Evolutionary conservation across 768 basidiomycete species (phyloP).

Genomic region (Leccinum broughii): DNA sequence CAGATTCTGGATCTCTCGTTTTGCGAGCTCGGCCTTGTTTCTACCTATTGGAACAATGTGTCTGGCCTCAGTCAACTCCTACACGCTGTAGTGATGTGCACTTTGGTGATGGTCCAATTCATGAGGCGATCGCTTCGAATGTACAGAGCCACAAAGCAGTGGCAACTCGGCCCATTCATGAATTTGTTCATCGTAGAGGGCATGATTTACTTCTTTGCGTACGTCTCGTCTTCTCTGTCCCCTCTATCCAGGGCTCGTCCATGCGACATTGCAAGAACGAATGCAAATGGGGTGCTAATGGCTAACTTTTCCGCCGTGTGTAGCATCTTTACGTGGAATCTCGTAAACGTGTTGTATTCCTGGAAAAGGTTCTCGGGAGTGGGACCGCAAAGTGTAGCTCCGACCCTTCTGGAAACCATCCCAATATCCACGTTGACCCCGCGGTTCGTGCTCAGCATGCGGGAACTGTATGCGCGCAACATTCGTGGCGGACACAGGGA

Average conservation of each 20-base stretch:
- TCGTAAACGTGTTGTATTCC: background rate
- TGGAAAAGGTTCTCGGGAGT: background rate
- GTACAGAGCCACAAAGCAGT: background rate
- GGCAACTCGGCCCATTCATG: background rate
- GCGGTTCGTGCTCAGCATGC: background rate
- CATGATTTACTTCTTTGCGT: constrained; percentile 8
- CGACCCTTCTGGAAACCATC: background rate
- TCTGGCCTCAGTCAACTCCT: background rate
- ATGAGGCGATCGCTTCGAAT: background rate
- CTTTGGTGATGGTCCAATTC: constrained; percentile 3
- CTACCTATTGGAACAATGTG: background rate
- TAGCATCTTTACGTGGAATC: background rate
- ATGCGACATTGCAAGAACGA: background rate
- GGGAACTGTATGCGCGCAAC: background rate
- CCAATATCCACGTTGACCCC: background rate
- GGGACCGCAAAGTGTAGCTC: background rate
- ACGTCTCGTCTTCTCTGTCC: background rate
- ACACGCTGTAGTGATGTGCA: background rate
- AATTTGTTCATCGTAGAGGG: background rate
- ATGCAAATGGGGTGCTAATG: background rate
- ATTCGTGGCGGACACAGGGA: background rate
- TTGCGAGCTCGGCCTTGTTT: background rate
- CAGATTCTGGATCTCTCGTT: constrained; percentile 3
- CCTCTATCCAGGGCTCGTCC: background rate
- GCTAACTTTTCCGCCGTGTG: background rate